These are phyloP conservation scores for Tolypocladium inflatum DNA, from an alignment of 2,329 filamentous ascomycete species.

Conservation along the genomic window DNA sequence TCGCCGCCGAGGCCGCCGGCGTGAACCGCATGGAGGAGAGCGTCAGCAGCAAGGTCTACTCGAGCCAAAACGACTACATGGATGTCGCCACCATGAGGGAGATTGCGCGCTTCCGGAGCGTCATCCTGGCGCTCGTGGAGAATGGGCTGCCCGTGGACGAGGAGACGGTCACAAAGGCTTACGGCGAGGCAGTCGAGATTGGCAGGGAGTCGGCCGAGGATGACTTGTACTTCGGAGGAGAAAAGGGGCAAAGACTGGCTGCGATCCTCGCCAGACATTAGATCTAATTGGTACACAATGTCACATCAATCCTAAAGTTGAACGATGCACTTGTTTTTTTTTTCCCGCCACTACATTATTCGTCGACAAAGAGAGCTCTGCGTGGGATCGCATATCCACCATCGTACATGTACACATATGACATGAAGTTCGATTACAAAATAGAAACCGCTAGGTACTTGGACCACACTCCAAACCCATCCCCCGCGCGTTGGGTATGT, in stretches of 20 bases:
- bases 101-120: constrained; percentile 74
- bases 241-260: constrained; percentile 41
- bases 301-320: neutral
- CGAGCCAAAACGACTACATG: constrained; percentile 87
- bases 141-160: constrained; percentile 80
- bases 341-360: neutral
- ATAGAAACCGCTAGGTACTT: neutral
- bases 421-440: neutral
- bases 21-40: constrained; percentile 85
- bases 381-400: neutral
- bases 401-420: neutral
- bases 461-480: neutral
- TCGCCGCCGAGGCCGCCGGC: constrained; percentile 33
- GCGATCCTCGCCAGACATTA: constrained; percentile 23
- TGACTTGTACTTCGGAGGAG: constrained; percentile 51
- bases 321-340: neutral
- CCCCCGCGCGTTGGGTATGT: neutral
- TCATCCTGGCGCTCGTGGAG: constrained; percentile 75
- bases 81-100: constrained; percentile 68
- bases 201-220: constrained; percentile 51
- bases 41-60: constrained; percentile 80
- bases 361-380: neutral
- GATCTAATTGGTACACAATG: neutral
- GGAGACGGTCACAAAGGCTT: constrained; percentile 74
- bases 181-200: constrained; percentile 71